Base-by-base conservation (phyloP, 805 yeast species). In the Lachancea fermentati region DNA sequence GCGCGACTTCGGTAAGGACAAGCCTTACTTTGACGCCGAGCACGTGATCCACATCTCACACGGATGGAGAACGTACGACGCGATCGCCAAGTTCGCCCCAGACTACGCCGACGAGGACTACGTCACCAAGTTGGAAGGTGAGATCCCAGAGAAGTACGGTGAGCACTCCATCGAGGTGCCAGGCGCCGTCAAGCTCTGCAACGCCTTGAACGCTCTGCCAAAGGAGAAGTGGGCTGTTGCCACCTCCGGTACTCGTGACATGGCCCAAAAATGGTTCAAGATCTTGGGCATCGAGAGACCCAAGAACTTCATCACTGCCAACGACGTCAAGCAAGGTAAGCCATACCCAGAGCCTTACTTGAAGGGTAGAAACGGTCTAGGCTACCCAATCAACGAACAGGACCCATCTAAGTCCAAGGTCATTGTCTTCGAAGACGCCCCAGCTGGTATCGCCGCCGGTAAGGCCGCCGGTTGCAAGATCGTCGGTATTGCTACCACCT, bases 371-470 rank as follows among this genome's bases (percentile, higher is more conserved):
- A 55, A 59, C 52, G 63, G 56, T 42, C 56, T 62, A 42, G 67
- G 68, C 17, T 65, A 43, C 55, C 66, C 65, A 50, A 51, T 57
- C 44, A 59, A 58, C 52, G 54, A 58, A 48, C 49, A 59, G 46
- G 60, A 61, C 43, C 67, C 67, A 37, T 53, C 63, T 13, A 47
- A 57, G 30, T 64, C 68, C 41, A 69, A 65, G 52, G 68, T 68
- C 22, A 79, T 85, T 32, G 88, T 82, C 37, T 85, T 85, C 57
- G 95, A 85, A 67, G 95, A 85, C 60, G 94, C 95, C 34, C 91
- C 88, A 44, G 89, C 93, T 36, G 95, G 95, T 58, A 78, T 85
- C 48, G 66, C 75, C 53, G 91, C 95, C 30, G 95, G 94, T 57
- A 77, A 78, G 58, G 84, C 74, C 41, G 89, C 93, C 18, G 94